Conservation (phyloP, 164 flowering plant genomes). For the Liriodendron chinense region DNA sequence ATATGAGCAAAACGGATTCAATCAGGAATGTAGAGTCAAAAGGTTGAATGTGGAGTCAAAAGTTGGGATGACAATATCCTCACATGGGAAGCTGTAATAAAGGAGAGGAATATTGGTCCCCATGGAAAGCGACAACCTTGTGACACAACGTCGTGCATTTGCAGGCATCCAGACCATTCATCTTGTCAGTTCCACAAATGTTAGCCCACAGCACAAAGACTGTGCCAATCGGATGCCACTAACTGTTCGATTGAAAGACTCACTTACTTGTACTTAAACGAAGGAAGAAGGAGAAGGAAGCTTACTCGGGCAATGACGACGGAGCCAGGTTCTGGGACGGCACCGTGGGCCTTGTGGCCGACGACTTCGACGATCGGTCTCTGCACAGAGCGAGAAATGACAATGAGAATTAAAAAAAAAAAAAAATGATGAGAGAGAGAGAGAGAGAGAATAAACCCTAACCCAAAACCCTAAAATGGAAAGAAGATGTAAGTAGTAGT, state of each 20-base stretch:
- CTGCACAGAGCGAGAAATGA: slow-evolving; percentile 27
- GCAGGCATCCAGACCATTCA: too few relatives aligned
- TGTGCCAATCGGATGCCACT: too few relatives aligned
- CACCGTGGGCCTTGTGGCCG: slow-evolving; percentile 84
- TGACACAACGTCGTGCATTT: too few relatives aligned
- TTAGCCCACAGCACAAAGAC: too few relatives aligned
- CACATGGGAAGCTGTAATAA: too few relatives aligned
- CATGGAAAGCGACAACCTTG: too few relatives aligned
- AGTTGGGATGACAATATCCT: too few relatives aligned
- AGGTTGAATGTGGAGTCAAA: too few relatives aligned
- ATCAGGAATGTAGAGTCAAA: too few relatives aligned
- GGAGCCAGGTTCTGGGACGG: slow-evolving; percentile 80
- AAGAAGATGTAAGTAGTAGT: background rate
- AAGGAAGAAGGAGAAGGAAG: background rate
- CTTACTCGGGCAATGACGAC: slow-evolving; percentile 77
- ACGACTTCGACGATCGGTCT: slow-evolving; percentile 75
- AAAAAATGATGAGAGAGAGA: background rate
- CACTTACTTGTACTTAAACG: background rate
- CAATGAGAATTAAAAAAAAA: background rate
- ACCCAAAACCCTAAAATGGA: slow-evolving; percentile 3
- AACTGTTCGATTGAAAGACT: background rate
- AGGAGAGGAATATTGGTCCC: too few relatives aligned
- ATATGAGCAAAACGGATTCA: too few relatives aligned
- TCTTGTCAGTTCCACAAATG: too few relatives aligned
- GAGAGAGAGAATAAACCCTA: background rate